Conservation (phyloP, 1,284 basidiomycete genomes). For the Golubevia sp. region DNA sequence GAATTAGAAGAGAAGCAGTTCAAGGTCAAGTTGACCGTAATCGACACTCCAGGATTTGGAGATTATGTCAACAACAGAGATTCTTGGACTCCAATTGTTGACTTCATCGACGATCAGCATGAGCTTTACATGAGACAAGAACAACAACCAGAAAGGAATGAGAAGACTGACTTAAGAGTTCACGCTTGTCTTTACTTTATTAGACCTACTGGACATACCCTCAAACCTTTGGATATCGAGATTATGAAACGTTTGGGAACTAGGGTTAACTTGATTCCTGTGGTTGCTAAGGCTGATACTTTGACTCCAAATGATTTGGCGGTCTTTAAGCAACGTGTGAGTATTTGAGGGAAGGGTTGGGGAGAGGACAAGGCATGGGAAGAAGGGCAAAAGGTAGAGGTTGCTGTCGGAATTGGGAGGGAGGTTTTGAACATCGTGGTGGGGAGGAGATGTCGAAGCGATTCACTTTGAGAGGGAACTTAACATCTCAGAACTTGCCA, state of each 20-base stretch:
- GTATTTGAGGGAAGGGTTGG: too few relatives aligned
- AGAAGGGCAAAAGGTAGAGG: too few relatives aligned
- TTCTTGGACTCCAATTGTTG: constrained; percentile 95
- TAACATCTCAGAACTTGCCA: not conserved
- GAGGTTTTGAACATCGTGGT: too few relatives aligned
- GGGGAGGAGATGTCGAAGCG: not conserved
- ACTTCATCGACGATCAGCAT: constrained; percentile 99
- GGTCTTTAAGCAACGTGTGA: constrained; percentile 79
- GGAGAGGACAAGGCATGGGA: too few relatives aligned
- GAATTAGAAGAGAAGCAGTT: constrained; percentile 96
- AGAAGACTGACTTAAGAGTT: constrained; percentile 93
- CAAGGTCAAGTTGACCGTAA: constrained; percentile 98
- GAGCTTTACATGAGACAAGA: constrained; percentile 99
- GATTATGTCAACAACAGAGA: constrained; percentile 99
- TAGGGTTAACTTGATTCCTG: constrained; percentile 95
- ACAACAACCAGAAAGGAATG: constrained; percentile 89
- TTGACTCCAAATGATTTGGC: constrained; percentile 89
- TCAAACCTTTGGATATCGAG: constrained; percentile 98
- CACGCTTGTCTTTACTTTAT: constrained; percentile 99
- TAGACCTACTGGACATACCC: constrained; percentile 88
- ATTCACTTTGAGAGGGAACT: not conserved
- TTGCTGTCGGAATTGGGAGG: too few relatives aligned
- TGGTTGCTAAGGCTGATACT: constrained; percentile 94
- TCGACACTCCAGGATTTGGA: constrained; percentile 97
- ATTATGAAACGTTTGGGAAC: constrained; percentile 98